Percentiles rank a stretch among this genome's conserved stretches.
Conservation (phyloP, 2,329 filamentous ascomycete species). For the Talaromyces rugulosus region DNA sequence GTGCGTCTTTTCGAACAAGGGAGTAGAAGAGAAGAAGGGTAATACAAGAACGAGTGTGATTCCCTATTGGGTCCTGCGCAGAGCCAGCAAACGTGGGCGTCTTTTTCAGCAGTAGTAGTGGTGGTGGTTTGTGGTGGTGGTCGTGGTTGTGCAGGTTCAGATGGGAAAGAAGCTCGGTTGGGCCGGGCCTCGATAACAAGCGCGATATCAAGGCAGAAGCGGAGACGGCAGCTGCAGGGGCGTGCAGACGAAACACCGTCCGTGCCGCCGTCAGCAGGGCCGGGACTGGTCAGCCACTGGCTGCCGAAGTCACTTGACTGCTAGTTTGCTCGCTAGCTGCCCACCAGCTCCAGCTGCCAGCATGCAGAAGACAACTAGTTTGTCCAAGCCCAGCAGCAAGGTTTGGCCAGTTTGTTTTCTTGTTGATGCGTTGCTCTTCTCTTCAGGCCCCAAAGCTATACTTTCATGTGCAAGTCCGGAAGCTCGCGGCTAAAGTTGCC, state of each 20-base stretch:
- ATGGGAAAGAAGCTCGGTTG: neutral
- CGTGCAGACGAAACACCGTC: neutral
- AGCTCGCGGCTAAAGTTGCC: neutral
- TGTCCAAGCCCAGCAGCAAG: neutral
- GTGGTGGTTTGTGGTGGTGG: neutral
- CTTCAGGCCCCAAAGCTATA: neutral
- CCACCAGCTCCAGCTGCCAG: neutral
- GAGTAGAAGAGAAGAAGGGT: neutral
- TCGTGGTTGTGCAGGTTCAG: neutral
- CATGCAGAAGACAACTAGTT: neutral
- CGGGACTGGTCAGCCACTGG: neutral
- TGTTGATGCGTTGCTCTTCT: neutral
- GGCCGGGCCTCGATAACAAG: neutral
- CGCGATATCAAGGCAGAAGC: neutral
- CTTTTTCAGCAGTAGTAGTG: neutral
- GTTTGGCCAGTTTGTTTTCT: neutral
- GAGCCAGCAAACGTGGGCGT: neutral
- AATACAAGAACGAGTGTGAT: neutral
- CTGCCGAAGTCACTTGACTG: neutral
- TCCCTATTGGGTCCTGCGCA: neutral
- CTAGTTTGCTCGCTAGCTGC: neutral
- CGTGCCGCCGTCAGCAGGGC: neutral
- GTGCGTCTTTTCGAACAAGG: neutral
- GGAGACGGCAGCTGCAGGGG: conserved; percentile 1
- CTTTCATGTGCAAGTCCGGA: too few species aligned